Base-by-base conservation (phyloP, 2,329 filamentous ascomycete species). In the Purpureocillium takamizusanense region DNA sequence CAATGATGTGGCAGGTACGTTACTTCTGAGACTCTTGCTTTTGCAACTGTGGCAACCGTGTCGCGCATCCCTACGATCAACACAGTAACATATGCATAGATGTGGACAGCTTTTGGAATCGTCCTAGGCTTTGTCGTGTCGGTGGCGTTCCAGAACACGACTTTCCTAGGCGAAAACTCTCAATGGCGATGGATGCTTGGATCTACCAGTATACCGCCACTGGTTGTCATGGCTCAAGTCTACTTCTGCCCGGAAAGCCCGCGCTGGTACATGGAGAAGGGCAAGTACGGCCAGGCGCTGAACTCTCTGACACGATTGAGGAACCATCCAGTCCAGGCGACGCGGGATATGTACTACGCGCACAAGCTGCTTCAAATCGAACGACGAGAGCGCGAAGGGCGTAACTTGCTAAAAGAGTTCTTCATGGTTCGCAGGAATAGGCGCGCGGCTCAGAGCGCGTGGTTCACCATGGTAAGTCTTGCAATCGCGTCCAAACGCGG, bases 1-100 rank as follows among this genome's bases (percentile, higher is more conserved):
- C 87, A 44, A 89, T 89, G 83, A 79, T 78, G 48, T 89, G 83
- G 83, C 69, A 57, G 42, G 43, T 51, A 30, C 16, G 32, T 34
- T n/a, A 10, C 21, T 10, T 25, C 21, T 25, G 21, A 6, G 21
- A 25, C n/a, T n/a, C n/a, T n/a, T n/a, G 10, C 6, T 25, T 5
- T 5, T 25, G 21, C 21, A 25, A 10, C 9, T 47, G 29, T 72
- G n/a, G n/a, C n/a, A n/a, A n/a, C n/a, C n/a, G n/a, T n/a, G n/a
- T n/a, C n/a, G n/a, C n/a, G n/a, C 41, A 27, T 14, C 37, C 1
- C 9, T 28, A 28, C 27, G 10, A 16, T n/a, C 79, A 54, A n/a
- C 76, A 78, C 53, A 10, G 51, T 52, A 39, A 53, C 53, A 8
- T 8, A 23, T 12, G n/a, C 23, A 34, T 37, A 45, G 35, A 45